These are phyloP conservation scores for Grifola frondosa DNA, from an alignment of 1,284 basidiomycete species.

Conservation along the genomic window DNA sequence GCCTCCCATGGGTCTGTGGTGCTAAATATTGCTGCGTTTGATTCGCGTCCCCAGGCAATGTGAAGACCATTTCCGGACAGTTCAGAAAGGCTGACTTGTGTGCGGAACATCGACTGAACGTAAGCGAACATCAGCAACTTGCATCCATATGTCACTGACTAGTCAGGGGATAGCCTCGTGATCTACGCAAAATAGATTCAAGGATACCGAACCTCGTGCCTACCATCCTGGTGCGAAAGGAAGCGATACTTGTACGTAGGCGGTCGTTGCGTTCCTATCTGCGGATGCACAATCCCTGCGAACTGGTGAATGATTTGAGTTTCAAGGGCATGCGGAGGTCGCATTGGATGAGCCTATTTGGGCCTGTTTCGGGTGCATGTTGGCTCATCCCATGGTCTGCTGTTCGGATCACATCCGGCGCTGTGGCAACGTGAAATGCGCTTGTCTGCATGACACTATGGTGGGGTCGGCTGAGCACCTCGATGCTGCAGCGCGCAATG, in stretches of 20 bases:
- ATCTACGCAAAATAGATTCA: conserved; percentile 95
- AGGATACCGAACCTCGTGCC: conserved; percentile 93
- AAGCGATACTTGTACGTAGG: conserved; percentile 78
- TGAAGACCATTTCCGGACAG: conserved; percentile 87
- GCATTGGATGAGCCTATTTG: no score
- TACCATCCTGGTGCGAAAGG: conserved; percentile 86
- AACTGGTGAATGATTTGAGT: no score
- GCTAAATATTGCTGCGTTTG: conserved; percentile 15
- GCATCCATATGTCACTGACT: conserved; percentile 9
- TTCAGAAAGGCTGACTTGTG: conserved; percentile 91
- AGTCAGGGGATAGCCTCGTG: conserved; percentile 70
- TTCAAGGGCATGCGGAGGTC: no score
- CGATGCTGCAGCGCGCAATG: no score
- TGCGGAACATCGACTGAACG: conserved; percentile 84
- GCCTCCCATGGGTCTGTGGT: not conserved
- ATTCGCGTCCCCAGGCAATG: conserved; percentile 65
- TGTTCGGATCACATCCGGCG: no score
- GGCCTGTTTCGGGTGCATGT: no score
- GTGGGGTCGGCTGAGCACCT: no score
- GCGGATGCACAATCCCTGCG: not conserved
- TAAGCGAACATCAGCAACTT: conserved; percentile 36
- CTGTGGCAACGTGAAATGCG: no score
- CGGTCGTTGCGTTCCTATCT: no score
- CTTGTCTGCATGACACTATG: no score
- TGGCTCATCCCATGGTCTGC: no score